Conservation (phyloP, 495 filamentous ascomycete genomes). For the Gamarada debralockiae region DNA sequence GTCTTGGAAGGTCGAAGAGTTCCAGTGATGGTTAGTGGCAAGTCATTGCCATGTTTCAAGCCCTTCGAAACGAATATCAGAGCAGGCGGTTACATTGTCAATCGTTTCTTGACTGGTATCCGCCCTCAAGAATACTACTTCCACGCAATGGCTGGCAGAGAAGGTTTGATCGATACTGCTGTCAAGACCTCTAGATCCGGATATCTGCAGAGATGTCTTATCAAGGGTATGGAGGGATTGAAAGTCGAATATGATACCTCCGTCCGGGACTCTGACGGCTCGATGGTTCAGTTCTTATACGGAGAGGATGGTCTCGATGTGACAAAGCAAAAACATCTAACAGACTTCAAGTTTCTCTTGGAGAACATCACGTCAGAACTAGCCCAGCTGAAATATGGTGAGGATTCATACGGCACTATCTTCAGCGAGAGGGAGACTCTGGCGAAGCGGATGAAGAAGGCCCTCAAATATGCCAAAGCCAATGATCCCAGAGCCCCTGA, state of each 20-base stretch:
- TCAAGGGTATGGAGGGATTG: slow-evolving; percentile 98
- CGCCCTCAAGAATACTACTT: slow-evolving; percentile 98
- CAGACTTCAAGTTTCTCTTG: slow-evolving; percentile 84
- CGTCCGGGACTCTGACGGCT: slow-evolving; percentile 90
- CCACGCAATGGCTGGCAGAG: slow-evolving; percentile 98
- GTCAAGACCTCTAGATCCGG: slow-evolving; percentile 97
- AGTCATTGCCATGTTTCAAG: slow-evolving; percentile 91
- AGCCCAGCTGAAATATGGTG: slow-evolving; percentile 31
- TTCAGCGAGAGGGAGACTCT: slow-evolving; percentile 51
- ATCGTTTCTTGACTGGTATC: slow-evolving; percentile 97
- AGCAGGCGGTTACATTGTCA: slow-evolving; percentile 90
- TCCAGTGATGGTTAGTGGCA: slow-evolving; percentile 96
- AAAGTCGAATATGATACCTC: slow-evolving; percentile 89
- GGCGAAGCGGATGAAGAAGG: slow-evolving; percentile 76
- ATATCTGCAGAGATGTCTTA: slow-evolving; percentile 94
- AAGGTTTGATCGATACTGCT: slow-evolving; percentile 98
- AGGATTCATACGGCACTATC: slow-evolving; percentile 36
- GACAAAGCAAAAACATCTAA: slow-evolving; percentile 88
- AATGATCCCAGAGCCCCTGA: slow-evolving; percentile 66
- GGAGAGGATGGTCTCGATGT: slow-evolving; percentile 96
- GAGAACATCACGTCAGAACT: slow-evolving; percentile 61
- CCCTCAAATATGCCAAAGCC: slow-evolving; percentile 65
- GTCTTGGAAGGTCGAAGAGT: slow-evolving; percentile 93
- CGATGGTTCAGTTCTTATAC: slow-evolving; percentile 91
- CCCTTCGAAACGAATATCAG: slow-evolving; percentile 85